Conservation (phyloP, 768 basidiomycete genomes). For the Russula emetica region DNA sequence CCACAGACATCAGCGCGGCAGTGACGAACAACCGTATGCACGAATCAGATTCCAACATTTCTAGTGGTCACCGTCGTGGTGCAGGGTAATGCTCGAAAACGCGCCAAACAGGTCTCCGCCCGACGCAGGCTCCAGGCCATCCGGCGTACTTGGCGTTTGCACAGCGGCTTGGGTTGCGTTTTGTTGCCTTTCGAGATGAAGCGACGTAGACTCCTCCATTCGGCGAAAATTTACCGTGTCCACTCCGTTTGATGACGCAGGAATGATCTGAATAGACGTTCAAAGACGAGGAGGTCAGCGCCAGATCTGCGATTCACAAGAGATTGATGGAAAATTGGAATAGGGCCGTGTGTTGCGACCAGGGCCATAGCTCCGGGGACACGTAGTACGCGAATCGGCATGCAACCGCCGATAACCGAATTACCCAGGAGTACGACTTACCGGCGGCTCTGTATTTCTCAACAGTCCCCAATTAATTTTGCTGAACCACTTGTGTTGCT, state of each 20-base stretch:
- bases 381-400: not conserved
- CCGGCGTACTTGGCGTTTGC: conserved; percentile 40
- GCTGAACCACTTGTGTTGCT: conserved; percentile 97
- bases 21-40: not conserved
- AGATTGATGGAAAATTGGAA: not conserved
- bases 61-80: conserved; percentile 67
- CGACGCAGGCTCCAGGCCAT: conserved; percentile 42
- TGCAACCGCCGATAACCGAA: conserved; percentile 3
- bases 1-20: not conserved
- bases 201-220: conserved; percentile 83
- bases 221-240: conserved; percentile 90
- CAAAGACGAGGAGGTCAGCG: conserved; percentile 11
- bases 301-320: not conserved
- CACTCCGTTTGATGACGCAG: conserved; percentile 66
- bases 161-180: conserved; percentile 36
- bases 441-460: conserved; percentile 89
- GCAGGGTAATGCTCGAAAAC: conserved; percentile 86
- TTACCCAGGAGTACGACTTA: conserved; percentile 39
- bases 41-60: conserved; percentile 1
- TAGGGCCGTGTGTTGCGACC: not conserved
- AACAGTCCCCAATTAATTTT: conserved; percentile 97
- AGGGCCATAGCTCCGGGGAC: not conserved
- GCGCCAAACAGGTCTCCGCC: conserved; percentile 74
- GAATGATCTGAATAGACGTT: conserved; percentile 62
- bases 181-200: conserved; percentile 67